Base-by-base conservation (phyloP, 75 land plant species). In the Pinus tabuliformis region DNA sequence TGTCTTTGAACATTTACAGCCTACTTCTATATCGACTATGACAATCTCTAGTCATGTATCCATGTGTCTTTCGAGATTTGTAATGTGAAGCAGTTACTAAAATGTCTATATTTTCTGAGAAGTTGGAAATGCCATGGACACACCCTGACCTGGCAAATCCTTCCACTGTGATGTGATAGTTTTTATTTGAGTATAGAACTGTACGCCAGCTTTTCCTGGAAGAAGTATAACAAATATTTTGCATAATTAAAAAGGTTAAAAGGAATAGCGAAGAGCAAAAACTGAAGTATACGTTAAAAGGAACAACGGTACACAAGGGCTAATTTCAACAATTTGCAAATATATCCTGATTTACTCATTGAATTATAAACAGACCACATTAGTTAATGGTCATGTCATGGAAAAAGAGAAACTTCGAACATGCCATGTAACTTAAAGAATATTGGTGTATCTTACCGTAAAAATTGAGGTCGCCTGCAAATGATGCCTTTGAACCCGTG, bases 81-180 rank as follows among this genome's bases (percentile, higher is more conserved):
- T 68, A 42, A 68, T 39, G 22, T 39, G 52, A 42, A 39, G 52
- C 49, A 68, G 72, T 20, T n/a, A 20, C 42, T 18, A 12, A 68
- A 62, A 49, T 49, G 20, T 68, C 49, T 81, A 83, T 71, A 77
- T 24, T 73, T 93, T 93, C 72, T 89, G 90, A 37, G 98, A 93
- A 6, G 98, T 93, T 5, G 98, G 98, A 88, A 95, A 91, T 65
- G 96, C 98, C 58, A 93, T 87, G 42, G 92, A 85, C 1, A 93
- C 86, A 28, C 89, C 89, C 62, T 87, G 83, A 33, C 84, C 78
- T 21, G 91, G 81, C 28, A 85, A 75, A 81, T 90, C 92, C 83
- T 94, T 94, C 99, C 99, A 96, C 78, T 93, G 94, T 59, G 95
- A 84, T 21, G 97, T 96, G 57, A 93, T 87, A 18, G 99, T 96